Base-by-base conservation (phyloP, 2,329 filamentous ascomycete genomes). In the Aspergillus eucalypticola region DNA sequence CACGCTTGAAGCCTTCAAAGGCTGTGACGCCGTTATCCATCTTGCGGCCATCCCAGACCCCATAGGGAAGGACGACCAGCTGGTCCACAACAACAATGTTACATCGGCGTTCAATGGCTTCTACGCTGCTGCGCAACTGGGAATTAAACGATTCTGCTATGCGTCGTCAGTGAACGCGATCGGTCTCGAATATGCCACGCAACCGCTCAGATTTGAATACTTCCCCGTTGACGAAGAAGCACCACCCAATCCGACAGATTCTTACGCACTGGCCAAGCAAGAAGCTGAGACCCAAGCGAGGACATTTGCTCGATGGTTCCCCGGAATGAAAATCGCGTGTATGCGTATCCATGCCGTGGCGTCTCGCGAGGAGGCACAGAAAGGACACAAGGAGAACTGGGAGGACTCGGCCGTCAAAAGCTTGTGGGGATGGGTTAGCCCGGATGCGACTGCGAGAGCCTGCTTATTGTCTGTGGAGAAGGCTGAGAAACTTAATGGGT, bases 71-170 rank as follows among this genome's bases (percentile, higher is more conserved):
- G 56, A 65, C 2, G 72, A 77, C 56, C 66, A 63, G 51, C 41
- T 65, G 25, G 73, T 77, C 0, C 75, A 76, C 64, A 69, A 66
- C 59, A 77, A 76, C 67, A 78, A 78, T 60, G 73, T 76, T 50
- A 71, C 70, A 57, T 64, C 68, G 0, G 74, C 75, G 0, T 77
- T 77, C 66, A 79, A 78, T 42, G 74, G 75, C n/a, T 74, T 77
- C 39, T 72, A 71, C 15, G 75, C 75, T 13, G 73, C 74, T 2
- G 75, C 64, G 10, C 70, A 73, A 27, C 63, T 74, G 2, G 74
- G 72, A 4, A 75, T 78, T 59, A 71, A 68, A 46, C 68, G 66
- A 10, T 63, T 77, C 41, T 74, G 72, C 67, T 78, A 76, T 58
- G 74, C 75, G 5, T 74, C 70, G 11, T 75, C 71, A 5, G 75